Evolutionary conservation across 371 early-diverging fungal genomes (phyloP).

Genomic region (Parasitella parasitica): DNA sequence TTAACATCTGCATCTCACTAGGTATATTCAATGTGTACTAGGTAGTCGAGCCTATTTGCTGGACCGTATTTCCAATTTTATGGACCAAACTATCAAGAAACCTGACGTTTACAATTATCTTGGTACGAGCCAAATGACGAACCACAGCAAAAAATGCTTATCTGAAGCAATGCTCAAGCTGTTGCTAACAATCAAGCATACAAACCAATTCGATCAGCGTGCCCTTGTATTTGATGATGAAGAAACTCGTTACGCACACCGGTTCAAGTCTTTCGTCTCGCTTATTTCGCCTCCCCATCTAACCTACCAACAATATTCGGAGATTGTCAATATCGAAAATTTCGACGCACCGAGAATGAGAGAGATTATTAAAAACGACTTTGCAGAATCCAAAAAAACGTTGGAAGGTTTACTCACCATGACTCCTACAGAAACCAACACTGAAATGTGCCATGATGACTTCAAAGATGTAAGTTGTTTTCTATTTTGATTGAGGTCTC

Average conservation of each 20-base stretch:
- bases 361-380: slow-evolving; percentile 14
- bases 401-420: slow-evolving; percentile 28
- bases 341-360: slow-evolving; percentile 16
- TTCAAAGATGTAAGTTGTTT: slow-evolving; percentile 38
- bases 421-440: slow-evolving; percentile 26
- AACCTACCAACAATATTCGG: slow-evolving; percentile 33
- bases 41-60: slow-evolving; percentile 35
- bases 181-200: slow-evolving; percentile 36
- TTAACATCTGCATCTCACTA: not conserved
- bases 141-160: slow-evolving; percentile 18
- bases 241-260: slow-evolving; percentile 55
- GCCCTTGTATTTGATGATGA: slow-evolving; percentile 54
- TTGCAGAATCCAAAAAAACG: slow-evolving; percentile 25
- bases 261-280: slow-evolving; percentile 57
- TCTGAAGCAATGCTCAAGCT: slow-evolving; percentile 36
- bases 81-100: slow-evolving; percentile 10
- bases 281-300: slow-evolving; percentile 52
- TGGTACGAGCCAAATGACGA: slow-evolving; percentile 8
- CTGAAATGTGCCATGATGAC: slow-evolving; percentile 44
- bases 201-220: slow-evolving; percentile 38
- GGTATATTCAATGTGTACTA: slow-evolving; percentile 31
- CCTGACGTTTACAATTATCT: not conserved
- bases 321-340: slow-evolving; percentile 27
- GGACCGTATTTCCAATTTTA: slow-evolving; percentile 24
- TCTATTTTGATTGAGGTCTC: not conserved